Conservation (phyloP, 306 rosid genomes). For the Acmispon strigosus region DNA sequence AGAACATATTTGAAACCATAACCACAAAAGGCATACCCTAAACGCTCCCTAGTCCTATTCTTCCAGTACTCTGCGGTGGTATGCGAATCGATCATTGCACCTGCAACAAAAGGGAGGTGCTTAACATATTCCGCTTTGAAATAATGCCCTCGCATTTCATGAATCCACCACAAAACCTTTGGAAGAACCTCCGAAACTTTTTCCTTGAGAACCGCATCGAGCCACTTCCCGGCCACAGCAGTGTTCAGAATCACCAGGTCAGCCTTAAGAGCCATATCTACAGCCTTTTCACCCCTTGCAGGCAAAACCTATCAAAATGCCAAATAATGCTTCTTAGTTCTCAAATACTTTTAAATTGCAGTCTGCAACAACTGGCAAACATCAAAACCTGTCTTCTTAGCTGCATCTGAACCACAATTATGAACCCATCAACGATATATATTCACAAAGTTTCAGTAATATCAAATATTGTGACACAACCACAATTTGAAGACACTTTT, state of each 20-base stretch:
- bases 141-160: slow-evolving; percentile 98
- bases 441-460: too few relatives aligned
- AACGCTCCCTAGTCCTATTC: slow-evolving; percentile 72
- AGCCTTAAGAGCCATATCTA: slow-evolving; percentile 77
- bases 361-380: too few relatives aligned
- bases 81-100: slow-evolving; percentile 97
- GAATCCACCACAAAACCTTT: slow-evolving; percentile 99
- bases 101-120: slow-evolving; percentile 99
- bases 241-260: slow-evolving; percentile 84
- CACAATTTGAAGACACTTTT: too few relatives aligned
- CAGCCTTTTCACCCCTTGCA: slow-evolving; percentile 68
- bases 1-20: not conserved
- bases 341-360: too few relatives aligned
- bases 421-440: too few relatives aligned
- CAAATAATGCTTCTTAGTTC: not conserved
- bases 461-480: too few relatives aligned
- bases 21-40: slow-evolving; percentile 40
- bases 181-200: slow-evolving; percentile 73
- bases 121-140: slow-evolving; percentile 93
- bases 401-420: too few relatives aligned
- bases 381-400: too few relatives aligned
- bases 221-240: slow-evolving; percentile 98
- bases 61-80: slow-evolving; percentile 93
- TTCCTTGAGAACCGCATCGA: slow-evolving; percentile 77
- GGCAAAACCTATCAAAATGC: slow-evolving; percentile 48